Conservation (phyloP, 768 basidiomycete species). For the Suillus tomentosus region DNA sequence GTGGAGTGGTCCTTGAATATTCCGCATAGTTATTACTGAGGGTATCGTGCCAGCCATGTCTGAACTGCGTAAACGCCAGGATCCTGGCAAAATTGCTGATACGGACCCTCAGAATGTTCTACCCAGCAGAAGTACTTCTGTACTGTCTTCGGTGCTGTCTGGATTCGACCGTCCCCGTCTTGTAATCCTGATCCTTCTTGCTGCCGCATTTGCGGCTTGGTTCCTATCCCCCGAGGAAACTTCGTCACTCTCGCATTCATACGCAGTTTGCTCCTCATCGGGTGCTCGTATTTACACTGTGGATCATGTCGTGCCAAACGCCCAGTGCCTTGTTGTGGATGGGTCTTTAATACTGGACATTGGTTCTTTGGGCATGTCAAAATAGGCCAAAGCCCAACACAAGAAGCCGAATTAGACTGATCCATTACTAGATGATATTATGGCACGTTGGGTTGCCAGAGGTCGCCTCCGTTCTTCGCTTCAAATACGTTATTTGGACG, state of each 20-base stretch:
- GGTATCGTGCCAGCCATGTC: constrained; percentile 9
- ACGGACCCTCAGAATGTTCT: background rate
- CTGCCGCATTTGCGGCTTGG: constrained; percentile 15
- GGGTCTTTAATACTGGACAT: constrained; percentile 50
- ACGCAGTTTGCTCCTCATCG: constrained; percentile 64
- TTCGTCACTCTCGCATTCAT: constrained; percentile 33
- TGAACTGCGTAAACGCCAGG: constrained; percentile 16
- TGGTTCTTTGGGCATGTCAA: constrained; percentile 55
- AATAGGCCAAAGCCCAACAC: background rate
- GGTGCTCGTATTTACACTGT: constrained; percentile 64
- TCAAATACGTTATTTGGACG: constrained; percentile 49
- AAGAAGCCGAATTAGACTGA: constrained; percentile 6
- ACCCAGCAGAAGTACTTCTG: background rate
- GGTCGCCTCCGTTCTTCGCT: constrained; percentile 30
- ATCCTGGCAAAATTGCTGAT: background rate
- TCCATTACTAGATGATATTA: constrained; percentile 42
- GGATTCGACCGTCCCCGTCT: background rate
- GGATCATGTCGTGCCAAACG: constrained; percentile 50
- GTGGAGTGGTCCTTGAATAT: background rate
- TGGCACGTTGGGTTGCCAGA: constrained; percentile 38
- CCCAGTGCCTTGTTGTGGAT: constrained; percentile 66
- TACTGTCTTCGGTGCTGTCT: background rate
- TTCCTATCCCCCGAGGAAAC: constrained; percentile 11
- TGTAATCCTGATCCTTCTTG: constrained; percentile 16
- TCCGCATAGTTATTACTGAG: background rate